Percentiles rank a stretch among this genome's conserved stretches.
Evolutionary conservation across 2,329 filamentous ascomycete genomes (phyloP).

Genomic region (Pseudocercospora pini-densiflorae): DNA sequence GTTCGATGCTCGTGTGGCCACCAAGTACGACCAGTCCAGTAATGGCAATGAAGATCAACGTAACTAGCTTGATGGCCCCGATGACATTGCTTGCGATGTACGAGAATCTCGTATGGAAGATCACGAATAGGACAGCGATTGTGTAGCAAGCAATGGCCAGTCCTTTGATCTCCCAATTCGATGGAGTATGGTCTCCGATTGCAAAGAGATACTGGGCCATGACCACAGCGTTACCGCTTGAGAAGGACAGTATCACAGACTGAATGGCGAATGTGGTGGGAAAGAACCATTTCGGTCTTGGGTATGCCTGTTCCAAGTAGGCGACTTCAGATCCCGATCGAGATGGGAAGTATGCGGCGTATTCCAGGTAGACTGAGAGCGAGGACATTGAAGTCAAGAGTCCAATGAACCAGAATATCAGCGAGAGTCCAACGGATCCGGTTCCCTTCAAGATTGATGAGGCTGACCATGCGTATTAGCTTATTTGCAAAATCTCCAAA

Average conservation of each 20-base stretch:
- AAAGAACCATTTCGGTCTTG: slow-evolving; percentile 66
- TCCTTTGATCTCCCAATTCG: slow-evolving; percentile 69
- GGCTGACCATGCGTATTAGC: slow-evolving; percentile 33
- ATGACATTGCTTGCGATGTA: slow-evolving; percentile 61
- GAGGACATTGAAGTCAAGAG: slow-evolving; percentile 59
- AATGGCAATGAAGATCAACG: slow-evolving; percentile 58
- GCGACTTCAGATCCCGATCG: slow-evolving; percentile 69
- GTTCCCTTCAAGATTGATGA: slow-evolving; percentile 62
- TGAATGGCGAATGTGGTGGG: slow-evolving; percentile 68
- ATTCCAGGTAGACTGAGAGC: slow-evolving; percentile 66
- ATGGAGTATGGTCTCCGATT: slow-evolving; percentile 56
- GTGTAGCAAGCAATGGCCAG: slow-evolving; percentile 69
- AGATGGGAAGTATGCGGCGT: slow-evolving; percentile 68
- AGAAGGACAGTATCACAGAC: slow-evolving; percentile 67
- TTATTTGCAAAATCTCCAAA: no score
- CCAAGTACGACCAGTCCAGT: slow-evolving; percentile 67
- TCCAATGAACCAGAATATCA: slow-evolving; percentile 70
- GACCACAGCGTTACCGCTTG: slow-evolving; percentile 67
- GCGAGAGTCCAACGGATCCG: slow-evolving; percentile 64
- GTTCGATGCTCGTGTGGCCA: slow-evolving; percentile 55
- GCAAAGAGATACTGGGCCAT: slow-evolving; percentile 65
- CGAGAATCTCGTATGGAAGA: slow-evolving; percentile 63
- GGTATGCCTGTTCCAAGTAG: slow-evolving; percentile 70
- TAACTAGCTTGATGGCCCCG: slow-evolving; percentile 63
- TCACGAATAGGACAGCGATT: slow-evolving; percentile 50